phyloP scores from a whole-genome alignment of 768 basidiomycete genomes.

The Boletus pseudopeckii region DNA sequence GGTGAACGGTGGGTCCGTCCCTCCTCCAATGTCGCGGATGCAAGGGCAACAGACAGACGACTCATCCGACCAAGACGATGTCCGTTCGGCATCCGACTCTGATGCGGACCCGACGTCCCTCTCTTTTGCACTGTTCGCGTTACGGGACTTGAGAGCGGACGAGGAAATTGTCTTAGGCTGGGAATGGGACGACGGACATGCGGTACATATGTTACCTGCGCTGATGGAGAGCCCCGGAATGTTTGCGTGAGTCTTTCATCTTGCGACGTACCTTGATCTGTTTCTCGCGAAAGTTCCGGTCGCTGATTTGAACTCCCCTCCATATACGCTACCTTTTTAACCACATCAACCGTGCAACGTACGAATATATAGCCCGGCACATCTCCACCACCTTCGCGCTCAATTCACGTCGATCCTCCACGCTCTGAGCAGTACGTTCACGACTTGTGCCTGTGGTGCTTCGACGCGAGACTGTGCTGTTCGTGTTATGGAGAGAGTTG shows the following conservation, averaged over 20 bases:
- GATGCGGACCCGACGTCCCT: constrained; percentile 40
- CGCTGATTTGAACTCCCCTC: constrained; percentile 6
- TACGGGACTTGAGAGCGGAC: constrained; percentile 65
- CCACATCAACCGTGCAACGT: neutral
- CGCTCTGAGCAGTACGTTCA: constrained; percentile 65
- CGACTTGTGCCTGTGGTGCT: constrained; percentile 71
- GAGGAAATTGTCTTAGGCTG: constrained; percentile 90
- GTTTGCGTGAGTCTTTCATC: constrained; percentile 49
- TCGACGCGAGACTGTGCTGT: constrained; percentile 61
- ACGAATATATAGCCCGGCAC: constrained; percentile 38
- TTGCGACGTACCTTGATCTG: neutral
- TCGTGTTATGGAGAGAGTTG: constrained; percentile 62
- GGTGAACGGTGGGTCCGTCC: constrained; percentile 8
- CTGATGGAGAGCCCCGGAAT: constrained; percentile 54
- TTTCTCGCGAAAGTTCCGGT: neutral
- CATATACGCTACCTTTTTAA: neutral
- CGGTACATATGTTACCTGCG: constrained; percentile 74
- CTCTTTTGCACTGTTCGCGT: constrained; percentile 78
- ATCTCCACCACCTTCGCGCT: constrained; percentile 51
- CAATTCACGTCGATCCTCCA: constrained; percentile 72
- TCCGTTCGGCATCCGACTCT: constrained; percentile 10
- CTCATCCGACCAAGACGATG: constrained; percentile 20
- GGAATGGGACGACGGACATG: constrained; percentile 96
- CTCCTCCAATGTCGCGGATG: constrained; percentile 7
- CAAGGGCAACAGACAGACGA: constrained; percentile 12